Conservation (phyloP, 768 basidiomycete genomes). For the Hericium erinaceus region DNA sequence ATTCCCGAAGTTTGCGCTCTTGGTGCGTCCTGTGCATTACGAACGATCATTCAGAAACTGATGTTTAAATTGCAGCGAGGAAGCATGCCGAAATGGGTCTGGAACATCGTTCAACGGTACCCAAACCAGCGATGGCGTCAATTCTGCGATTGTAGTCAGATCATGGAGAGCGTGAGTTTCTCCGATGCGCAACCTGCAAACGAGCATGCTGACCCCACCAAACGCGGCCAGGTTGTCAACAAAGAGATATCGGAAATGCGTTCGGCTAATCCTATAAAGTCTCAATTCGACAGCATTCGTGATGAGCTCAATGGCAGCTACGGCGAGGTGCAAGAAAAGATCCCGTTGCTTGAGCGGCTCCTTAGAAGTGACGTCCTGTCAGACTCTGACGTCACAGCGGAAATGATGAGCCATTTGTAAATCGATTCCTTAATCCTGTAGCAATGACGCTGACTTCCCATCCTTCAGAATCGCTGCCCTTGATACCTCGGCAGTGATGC, state of each 20-base stretch:
- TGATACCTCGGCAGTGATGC: constrained; percentile 65
- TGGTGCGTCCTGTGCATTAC: constrained; percentile 3
- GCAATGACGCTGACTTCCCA: not conserved
- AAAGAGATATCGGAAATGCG: not conserved
- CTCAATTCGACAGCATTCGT: too few relatives aligned
- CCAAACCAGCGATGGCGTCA: constrained; percentile 61
- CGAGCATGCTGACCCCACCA: not conserved
- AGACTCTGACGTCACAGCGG: constrained; percentile 68
- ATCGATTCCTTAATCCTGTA: constrained; percentile 14
- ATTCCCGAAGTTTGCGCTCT: constrained; percentile 53
- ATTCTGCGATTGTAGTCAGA: constrained; percentile 70
- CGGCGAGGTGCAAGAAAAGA: not conserved
- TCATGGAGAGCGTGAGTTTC: constrained; percentile 63
- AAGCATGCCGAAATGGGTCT: constrained; percentile 51
- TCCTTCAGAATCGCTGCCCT: constrained; percentile 59
- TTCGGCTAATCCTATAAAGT: too few relatives aligned
- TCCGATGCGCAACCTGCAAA: not conserved
- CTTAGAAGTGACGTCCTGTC: constrained; percentile 31
- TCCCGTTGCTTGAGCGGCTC: not conserved
- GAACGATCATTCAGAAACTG: not conserved
- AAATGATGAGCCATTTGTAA: constrained; percentile 74
- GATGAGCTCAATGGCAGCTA: too few relatives aligned
- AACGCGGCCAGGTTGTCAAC: not conserved
- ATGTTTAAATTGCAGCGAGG: constrained; percentile 53
- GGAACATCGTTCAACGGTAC: constrained; percentile 63